These are phyloP conservation scores for Amanita molliuscula DNA, from an alignment of 768 basidiomycete genomes.

Conservation along the genomic window DNA sequence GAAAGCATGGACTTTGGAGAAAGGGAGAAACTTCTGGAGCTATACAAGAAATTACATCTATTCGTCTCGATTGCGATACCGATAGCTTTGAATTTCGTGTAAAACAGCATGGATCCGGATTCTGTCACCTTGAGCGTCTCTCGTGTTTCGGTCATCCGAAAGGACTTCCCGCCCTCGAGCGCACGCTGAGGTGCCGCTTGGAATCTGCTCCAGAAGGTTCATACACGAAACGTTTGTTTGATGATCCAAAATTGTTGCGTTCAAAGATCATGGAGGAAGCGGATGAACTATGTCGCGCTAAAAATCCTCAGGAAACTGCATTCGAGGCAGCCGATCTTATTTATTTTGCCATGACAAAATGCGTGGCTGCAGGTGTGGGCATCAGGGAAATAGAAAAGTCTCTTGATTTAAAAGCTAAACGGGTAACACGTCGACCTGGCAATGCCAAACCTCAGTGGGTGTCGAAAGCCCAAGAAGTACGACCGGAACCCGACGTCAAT, in stretches of 20 bases:
- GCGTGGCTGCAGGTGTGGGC: constrained; percentile 72
- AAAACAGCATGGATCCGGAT: constrained; percentile 81
- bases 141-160: constrained; percentile 82
- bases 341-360: constrained; percentile 86
- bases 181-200: constrained; percentile 62
- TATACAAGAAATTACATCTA: constrained; percentile 76
- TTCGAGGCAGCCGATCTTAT: constrained; percentile 94
- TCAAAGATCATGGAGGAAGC: constrained; percentile 99
- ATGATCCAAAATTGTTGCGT: constrained; percentile 67
- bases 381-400: constrained; percentile 77
- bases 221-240: constrained; percentile 84
- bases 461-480: constrained; percentile 14
- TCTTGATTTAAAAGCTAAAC: constrained; percentile 77
- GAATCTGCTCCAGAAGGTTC: constrained; percentile 78
- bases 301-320: constrained; percentile 71
- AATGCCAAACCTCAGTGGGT: constrained; percentile 86
- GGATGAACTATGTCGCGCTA: constrained; percentile 85
- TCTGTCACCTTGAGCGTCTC: constrained; percentile 82
- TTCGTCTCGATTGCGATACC: constrained; percentile 84
- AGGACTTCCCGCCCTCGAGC: constrained; percentile 79
- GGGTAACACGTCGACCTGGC: constrained; percentile 78
- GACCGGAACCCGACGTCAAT: constrained; percentile 12
- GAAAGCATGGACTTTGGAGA: constrained; percentile 92
- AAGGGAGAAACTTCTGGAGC: constrained; percentile 97
- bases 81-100: constrained; percentile 91